Evolutionary conservation across 2,329 filamentous ascomycete species (phyloP).

Genomic region (Coniochaeta prunicola): DNA sequence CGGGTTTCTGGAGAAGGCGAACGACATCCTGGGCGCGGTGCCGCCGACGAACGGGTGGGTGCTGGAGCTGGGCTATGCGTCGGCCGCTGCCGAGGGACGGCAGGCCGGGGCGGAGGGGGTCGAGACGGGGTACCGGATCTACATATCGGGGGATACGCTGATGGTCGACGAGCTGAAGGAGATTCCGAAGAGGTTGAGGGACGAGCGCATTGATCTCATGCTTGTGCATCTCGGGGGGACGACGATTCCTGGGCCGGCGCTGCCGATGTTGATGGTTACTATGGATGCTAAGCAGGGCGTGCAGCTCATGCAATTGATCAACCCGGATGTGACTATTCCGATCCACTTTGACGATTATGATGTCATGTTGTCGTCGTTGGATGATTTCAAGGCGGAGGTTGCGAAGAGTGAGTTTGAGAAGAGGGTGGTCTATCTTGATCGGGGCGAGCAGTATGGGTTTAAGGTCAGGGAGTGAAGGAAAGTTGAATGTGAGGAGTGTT

Average conservation of each 20-base stretch:
- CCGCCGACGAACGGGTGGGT: slow-evolving; percentile 64
- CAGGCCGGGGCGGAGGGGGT: slow-evolving; percentile 18
- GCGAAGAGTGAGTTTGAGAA: slow-evolving; percentile 39
- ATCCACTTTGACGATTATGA: slow-evolving; percentile 61
- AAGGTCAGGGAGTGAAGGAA: slow-evolving; percentile 24
- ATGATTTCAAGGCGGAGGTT: slow-evolving; percentile 52
- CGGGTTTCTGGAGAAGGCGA: slow-evolving; percentile 28
- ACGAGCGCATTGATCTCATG: slow-evolving; percentile 56
- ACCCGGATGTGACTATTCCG: slow-evolving; percentile 55
- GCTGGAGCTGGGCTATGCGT: slow-evolving; percentile 48
- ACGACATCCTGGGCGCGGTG: slow-evolving; percentile 33
- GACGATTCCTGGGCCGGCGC: slow-evolving; percentile 51
- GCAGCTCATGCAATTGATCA: slow-evolving; percentile 50
- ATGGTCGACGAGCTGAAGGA: slow-evolving; percentile 54
- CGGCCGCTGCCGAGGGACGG: neutral
- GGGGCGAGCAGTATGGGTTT: slow-evolving; percentile 50
- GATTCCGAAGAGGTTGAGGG: slow-evolving; percentile 48
- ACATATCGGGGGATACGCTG: slow-evolving; percentile 61
- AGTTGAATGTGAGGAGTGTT: neutral
- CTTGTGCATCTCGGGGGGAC: slow-evolving; percentile 59
- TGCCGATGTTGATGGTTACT: slow-evolving; percentile 59
- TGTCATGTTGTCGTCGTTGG: slow-evolving; percentile 50
- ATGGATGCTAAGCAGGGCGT: slow-evolving; percentile 61
- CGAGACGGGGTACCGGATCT: slow-evolving; percentile 47
- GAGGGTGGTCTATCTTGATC: slow-evolving; percentile 53